Conservation (phyloP, 2,329 filamentous ascomycete genomes). For the Cercospora canescens region DNA sequence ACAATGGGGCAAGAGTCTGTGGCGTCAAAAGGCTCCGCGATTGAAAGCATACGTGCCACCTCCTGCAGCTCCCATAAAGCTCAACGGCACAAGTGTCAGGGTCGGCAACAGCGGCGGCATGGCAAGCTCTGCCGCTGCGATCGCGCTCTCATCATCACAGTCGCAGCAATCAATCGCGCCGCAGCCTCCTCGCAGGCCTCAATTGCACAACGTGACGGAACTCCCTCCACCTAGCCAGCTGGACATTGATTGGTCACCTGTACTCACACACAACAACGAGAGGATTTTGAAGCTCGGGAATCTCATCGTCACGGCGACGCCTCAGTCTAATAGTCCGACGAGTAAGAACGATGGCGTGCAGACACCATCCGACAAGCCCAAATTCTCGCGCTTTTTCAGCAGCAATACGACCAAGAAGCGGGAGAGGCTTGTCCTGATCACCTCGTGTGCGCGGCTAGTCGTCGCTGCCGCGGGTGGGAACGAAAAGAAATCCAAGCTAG, state of each 20-base stretch:
- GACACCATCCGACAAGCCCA: constrained; percentile 60
- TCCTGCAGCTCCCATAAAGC: constrained; percentile 30
- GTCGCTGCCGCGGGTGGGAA: constrained; percentile 89
- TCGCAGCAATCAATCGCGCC: neutral
- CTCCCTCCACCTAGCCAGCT: constrained; percentile 93
- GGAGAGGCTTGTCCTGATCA: constrained; percentile 91
- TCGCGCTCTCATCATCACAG: constrained; percentile 14
- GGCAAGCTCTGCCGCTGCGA: constrained; percentile 25
- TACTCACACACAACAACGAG: constrained; percentile 87
- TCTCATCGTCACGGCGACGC: constrained; percentile 76
- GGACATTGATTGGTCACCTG: constrained; percentile 98
- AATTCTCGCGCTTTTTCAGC: constrained; percentile 90
- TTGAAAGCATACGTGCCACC: constrained; percentile 82
- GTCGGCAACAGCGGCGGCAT: constrained; percentile 26
- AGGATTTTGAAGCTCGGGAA: constrained; percentile 94
- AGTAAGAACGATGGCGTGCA: constrained; percentile 69
- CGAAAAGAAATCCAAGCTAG: constrained; percentile 92
- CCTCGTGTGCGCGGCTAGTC: constrained; percentile 84
- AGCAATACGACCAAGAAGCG: constrained; percentile 89
- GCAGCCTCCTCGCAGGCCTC: constrained; percentile 49
- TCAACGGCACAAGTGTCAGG: constrained; percentile 29
- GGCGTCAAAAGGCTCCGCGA: constrained; percentile 86
- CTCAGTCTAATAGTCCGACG: constrained; percentile 72
- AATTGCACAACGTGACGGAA: constrained; percentile 86
- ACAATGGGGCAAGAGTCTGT: constrained; percentile 77